Base-by-base conservation (phyloP, 305 asterid genomes). In the Plantago coronopus region DNA sequence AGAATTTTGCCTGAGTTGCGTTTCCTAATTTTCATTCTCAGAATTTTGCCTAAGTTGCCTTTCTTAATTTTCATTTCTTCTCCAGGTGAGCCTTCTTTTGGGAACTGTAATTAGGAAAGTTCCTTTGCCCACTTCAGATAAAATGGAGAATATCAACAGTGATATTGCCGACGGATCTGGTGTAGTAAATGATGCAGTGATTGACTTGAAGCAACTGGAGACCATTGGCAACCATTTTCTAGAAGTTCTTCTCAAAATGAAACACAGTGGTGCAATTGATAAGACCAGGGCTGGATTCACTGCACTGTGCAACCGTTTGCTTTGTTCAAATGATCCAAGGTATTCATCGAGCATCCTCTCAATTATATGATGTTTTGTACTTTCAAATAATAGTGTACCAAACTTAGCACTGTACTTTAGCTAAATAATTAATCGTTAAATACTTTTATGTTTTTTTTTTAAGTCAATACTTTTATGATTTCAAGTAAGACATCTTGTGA, bases 261-360 rank as follows among this genome's bases (percentile, higher is more conserved):
- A 93, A 79, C 99, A 93, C 65, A 93, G 67, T 66, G 99, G 99
- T 53, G 99, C 99, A 61, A 89, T 93, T 63, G 97, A 93, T 77
- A 93, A 93, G 79, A 93, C 99, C 45, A 81, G 99, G 82, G 99
- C 99, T 51, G 99, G 99, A 64, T 93, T 93, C 75, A 89, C 99
- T 38, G 99, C 99, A 48, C 87, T 93, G 49, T 93, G 99, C 81
- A 93, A 93, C 75, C 97, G 95, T 61, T 74, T 93, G 75, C 97
- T 93, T 60, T 93, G 96, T 71, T 93, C 99, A 43, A 72, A 93
- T 68, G 93, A 93, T 76, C 83, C 94, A 51, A 83, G 97, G 99
- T 93, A 77, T 48, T 68, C 59, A 31, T 48, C 69, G 40, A 54
- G 38, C n/a, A 22, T 59, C 54, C 45, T 67, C 31, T 57, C 54